These are phyloP conservation scores for Teratosphaeriaceae sp. DNA, from an alignment of 2,329 filamentous ascomycete genomes.

Conservation along the genomic window DNA sequence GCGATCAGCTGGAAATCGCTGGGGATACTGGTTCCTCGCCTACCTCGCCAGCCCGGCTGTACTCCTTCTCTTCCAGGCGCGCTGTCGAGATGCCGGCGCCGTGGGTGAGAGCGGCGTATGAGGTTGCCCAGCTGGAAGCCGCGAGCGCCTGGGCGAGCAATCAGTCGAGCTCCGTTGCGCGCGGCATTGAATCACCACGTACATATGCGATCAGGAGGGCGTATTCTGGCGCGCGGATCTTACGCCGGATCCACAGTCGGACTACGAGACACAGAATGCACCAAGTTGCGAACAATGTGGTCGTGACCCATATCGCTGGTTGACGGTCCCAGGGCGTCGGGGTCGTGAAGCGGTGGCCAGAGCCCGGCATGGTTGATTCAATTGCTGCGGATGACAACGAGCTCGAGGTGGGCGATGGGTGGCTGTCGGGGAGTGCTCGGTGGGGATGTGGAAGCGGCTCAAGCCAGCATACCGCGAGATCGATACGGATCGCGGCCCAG, in stretches of 20 bases:
- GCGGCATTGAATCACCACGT: too few species aligned
- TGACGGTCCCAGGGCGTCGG: neutral
- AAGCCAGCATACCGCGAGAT: too few species aligned
- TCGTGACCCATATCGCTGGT: neutral
- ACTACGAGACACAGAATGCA: neutral
- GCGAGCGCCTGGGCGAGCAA: neutral
- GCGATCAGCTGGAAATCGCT: neutral
- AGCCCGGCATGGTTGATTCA: neutral
- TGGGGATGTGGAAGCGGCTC: too few species aligned
- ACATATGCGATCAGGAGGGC: neutral
- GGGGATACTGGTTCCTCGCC: neutral
- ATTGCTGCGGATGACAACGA: too few species aligned
- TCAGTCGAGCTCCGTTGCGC: too few species aligned
- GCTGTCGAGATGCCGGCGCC: neutral
- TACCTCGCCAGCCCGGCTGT: neutral
- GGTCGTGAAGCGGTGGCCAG: neutral
- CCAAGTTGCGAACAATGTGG: neutral
- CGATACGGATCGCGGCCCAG: too few species aligned
- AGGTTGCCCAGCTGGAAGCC: neutral
- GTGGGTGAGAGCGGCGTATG: neutral
- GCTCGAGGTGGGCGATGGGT: too few species aligned
- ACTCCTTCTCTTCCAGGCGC: neutral
- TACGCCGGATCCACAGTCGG: neutral
- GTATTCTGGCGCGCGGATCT: neutral
- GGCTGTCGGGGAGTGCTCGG: too few species aligned